Evolutionary conservation across 345 rosid species (phyloP), one percentile per base, ranked within the genome.

Genomic region (Mallotus nudiflorus): DNA sequence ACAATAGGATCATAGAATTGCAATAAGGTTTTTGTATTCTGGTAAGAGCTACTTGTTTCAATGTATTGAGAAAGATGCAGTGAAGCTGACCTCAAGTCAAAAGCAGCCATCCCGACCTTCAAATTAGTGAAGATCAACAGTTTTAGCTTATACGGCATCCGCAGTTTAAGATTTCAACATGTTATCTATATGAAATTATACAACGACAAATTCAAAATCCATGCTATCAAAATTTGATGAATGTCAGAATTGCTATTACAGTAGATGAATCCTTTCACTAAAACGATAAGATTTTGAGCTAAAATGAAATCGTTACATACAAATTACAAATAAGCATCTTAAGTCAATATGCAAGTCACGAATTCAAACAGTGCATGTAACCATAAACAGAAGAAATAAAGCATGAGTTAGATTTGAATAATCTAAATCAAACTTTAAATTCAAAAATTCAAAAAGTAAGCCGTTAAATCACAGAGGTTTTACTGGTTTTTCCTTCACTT

Each of bases 41-140:
- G 97, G 55, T 92, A 94, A 37, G 96, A 94, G 80, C 92, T 88
- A 74, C 98, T 94, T 18, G 97, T 94, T 79, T 94, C 98, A 56
- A 90, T 94, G 70, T 90, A 92, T 75, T 95, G 99, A 58, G 99
- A 95, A 48, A 95, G 96, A 81, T 95, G 96, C 77, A 92, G 75
- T 18, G 97, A 78, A 22, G 97, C 99, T 52, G 93, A 85, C 75
- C 97, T 85, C 57, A 95, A 75, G 85, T 95, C 96, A 75, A 95
- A 90, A 73, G 97, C 96, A 73, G 97, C 97, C 81, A 95, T 81
- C 68, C 97, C 99, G 25, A 92, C 99, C 99, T 94, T 78, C 68
- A 42, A 72, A 60, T 60, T 45, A 46, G 44, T 19, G 50, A 57
- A 49, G 13, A 16, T 66, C 16, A 52, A 45, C 44, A 58, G 20